Evolutionary conservation across 495 filamentous ascomycete genomes (phyloP), one percentile per base, ranked within the genome.

Genomic region (Daldinia bambusicola): DNA sequence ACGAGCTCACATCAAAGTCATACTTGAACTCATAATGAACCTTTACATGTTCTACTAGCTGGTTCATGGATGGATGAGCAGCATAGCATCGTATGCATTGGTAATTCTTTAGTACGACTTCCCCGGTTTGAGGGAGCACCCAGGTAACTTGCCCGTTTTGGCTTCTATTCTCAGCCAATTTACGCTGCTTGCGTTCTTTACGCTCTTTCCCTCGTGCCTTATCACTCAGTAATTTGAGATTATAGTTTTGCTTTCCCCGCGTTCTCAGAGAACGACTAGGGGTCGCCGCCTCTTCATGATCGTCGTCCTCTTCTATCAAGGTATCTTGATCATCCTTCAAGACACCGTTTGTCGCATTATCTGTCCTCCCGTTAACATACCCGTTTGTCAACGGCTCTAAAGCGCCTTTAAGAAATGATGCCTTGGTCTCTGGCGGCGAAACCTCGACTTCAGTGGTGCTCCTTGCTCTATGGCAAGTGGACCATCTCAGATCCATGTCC

Each of bases 401-500:
- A 30, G 72, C 67, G n/a, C 77, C 78, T 18, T 78, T 61, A 0
- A 65, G 62, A 34, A 78, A 73, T 55, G 75, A 45, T 5, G 74
- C 77, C 14, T 66, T 77, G 62, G 78, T 76, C 4, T 76, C 67
- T 45, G 73, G 73, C 10, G 68, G 67, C 20, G 67, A 65, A 64
- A 38, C 68, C 9, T 67, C 69, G 20, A 70, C 61, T 40, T 73
- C 70, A 20, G 70, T 68, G 31, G 66, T 62, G 41, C 68, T 72
- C 26, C 65, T 66, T 30, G 75, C 63, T n/a, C 68, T 51, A 53
- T 77, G 75, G 34, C 74, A 61, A 26, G 78, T 75, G 16, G 78
- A 69, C 82, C 82, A 84, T 52, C 82, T 80, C 51, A 83, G 74
- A 55, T 85, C 83, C 66, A 85, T 76, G 43, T 85, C 81, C 75